Evolutionary conservation across 352 stramenopile species (phyloP).

Genomic region (Halophytophthora batemanensis): DNA sequence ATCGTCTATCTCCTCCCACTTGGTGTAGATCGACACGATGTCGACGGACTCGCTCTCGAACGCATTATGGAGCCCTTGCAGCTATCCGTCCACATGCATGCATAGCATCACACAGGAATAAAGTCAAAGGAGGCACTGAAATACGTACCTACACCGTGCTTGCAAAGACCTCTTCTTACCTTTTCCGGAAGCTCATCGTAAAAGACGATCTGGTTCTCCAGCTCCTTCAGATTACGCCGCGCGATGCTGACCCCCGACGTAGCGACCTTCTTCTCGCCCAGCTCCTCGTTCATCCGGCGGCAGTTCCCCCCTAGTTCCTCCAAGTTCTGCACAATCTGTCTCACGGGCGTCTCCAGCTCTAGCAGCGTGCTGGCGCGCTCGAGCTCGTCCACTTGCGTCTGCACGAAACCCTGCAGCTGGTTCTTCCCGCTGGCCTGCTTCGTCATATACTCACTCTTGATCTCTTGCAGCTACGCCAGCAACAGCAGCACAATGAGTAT

Average conservation of each 20-base stretch:
- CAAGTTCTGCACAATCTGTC: constrained; percentile 61
- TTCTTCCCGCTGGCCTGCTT: constrained; percentile 77
- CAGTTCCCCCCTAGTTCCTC: constrained; percentile 55
- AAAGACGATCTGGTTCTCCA: constrained; percentile 80
- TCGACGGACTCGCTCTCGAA: constrained; percentile 49
- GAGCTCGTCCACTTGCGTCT: constrained; percentile 82
- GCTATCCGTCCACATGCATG: constrained; percentile 8
- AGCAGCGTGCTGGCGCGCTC: constrained; percentile 73
- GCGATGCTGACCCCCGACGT: constrained; percentile 75
- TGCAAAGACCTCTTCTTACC: constrained; percentile 11
- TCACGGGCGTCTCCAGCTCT: constrained; percentile 62
- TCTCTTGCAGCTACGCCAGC: constrained; percentile 60
- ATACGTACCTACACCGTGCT: neutral
- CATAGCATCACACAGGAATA: neutral
- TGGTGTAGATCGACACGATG: constrained; percentile 60
- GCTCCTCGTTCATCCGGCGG: constrained; percentile 78
- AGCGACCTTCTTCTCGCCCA: constrained; percentile 78
- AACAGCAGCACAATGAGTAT: neutral
- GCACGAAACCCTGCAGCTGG: constrained; percentile 66
- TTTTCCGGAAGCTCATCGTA: constrained; percentile 76
- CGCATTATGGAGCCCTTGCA: constrained; percentile 41
- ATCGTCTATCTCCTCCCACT: constrained; percentile 74
- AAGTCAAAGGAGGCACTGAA: neutral
- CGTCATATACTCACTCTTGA: constrained; percentile 74
- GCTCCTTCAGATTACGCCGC: constrained; percentile 73